Percentiles rank a stretch among this genome's conserved stretches.
Evolutionary conservation across 495 filamentous ascomycete species (phyloP).

Genomic region (Durotheca rogersii): DNA sequence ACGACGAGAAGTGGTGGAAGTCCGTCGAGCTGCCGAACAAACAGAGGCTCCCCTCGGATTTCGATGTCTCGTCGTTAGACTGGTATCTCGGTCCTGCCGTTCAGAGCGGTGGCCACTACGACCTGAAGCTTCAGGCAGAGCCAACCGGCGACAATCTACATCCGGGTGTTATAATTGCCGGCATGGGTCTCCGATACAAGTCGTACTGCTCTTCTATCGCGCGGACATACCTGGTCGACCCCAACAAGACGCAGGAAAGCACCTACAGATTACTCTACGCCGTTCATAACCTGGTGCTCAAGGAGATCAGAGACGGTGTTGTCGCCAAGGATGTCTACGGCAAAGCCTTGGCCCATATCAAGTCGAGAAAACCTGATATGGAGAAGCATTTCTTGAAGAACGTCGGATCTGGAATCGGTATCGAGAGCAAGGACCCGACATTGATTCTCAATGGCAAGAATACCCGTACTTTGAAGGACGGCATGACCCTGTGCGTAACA

Average conservation of each 20-base stretch:
- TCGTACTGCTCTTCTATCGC: constrained; percentile 89
- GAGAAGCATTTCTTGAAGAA: constrained; percentile 91
- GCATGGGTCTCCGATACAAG: constrained; percentile 89
- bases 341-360: constrained; percentile 77
- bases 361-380: constrained; percentile 86
- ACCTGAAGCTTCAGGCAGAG: constrained; percentile 72
- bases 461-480: constrained; percentile 77
- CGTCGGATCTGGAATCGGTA: constrained; percentile 85
- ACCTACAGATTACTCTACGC: constrained; percentile 91
- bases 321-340: constrained; percentile 86
- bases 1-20: constrained; percentile 89
- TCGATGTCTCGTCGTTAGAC: constrained; percentile 89
- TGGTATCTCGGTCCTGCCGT: constrained; percentile 91
- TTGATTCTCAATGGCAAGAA: constrained; percentile 85
- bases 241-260: constrained; percentile 88
- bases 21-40: constrained; percentile 65
- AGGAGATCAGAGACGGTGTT: constrained; percentile 85
- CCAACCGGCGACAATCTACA: constrained; percentile 85
- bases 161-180: constrained; percentile 86
- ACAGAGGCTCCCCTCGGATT: constrained; percentile 77
- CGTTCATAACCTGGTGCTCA: constrained; percentile 83
- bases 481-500: constrained; percentile 91
- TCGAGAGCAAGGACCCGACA: constrained; percentile 81
- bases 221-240: constrained; percentile 93
- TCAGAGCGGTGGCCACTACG: constrained; percentile 94